A percentile compares a stretch with the other conserved stretches of the same genome.
Evolutionary conservation across 495 filamentous ascomycete species (phyloP).

Genomic region (Penicillium paxilli): DNA sequence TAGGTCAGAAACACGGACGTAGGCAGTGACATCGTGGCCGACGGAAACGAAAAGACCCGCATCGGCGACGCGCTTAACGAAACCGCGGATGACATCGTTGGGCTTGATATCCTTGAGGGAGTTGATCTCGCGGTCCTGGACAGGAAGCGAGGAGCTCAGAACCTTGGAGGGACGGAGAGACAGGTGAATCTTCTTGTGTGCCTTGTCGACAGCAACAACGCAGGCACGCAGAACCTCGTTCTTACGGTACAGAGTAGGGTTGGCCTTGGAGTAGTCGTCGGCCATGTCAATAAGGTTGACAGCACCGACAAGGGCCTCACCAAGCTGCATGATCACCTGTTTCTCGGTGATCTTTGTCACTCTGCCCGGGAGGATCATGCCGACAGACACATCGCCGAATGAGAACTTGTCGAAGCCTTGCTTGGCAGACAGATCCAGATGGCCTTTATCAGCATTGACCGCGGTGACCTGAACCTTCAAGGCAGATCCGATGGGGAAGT

Average conservation of each 20-base stretch:
- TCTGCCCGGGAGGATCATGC: slow-evolving; percentile 78
- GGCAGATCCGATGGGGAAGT: slow-evolving; percentile 86
- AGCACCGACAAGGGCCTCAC: slow-evolving; percentile 69
- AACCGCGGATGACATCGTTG: slow-evolving; percentile 83
- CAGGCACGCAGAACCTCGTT: slow-evolving; percentile 85
- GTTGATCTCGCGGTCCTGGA: slow-evolving; percentile 78
- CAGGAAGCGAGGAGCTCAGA: slow-evolving; percentile 78
- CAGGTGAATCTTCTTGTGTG: slow-evolving; percentile 79
- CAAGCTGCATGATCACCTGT: slow-evolving; percentile 80
- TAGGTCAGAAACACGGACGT: slow-evolving; percentile 80
- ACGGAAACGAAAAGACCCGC: slow-evolving; percentile 83
- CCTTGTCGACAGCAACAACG: slow-evolving; percentile 72
- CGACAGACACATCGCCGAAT: slow-evolving; percentile 66
- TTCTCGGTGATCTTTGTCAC: slow-evolving; percentile 85
- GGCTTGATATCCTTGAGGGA: slow-evolving; percentile 67
- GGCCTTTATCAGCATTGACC: slow-evolving; percentile 71
- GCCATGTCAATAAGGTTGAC: slow-evolving; percentile 75
- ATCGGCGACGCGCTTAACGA: slow-evolving; percentile 82
- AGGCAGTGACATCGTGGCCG: slow-evolving; percentile 75
- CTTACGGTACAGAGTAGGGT: slow-evolving; percentile 68
- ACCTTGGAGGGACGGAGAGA: slow-evolving; percentile 86
- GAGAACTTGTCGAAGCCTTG: slow-evolving; percentile 56
- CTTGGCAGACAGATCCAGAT: slow-evolving; percentile 79
- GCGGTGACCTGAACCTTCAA: slow-evolving; percentile 72
- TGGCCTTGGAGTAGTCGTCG: slow-evolving; percentile 78